Base-by-base conservation (phyloP, 495 filamentous ascomycete genomes). In the Penicillium crystallinum region DNA sequence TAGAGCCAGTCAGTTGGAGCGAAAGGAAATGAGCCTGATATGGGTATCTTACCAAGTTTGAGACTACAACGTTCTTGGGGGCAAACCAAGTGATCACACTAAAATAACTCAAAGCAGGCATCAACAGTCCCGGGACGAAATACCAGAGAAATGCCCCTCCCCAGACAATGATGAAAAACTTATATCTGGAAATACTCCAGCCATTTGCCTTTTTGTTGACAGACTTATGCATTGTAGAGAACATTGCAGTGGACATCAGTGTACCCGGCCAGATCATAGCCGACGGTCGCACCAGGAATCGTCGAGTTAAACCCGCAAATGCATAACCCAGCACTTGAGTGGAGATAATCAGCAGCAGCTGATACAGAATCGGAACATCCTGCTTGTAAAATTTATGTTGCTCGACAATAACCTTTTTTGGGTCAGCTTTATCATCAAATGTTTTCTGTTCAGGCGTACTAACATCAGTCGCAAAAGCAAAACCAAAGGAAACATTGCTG, bases 401-500 rank as follows among this genome's bases (percentile, higher is more conserved):
- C 66, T 92, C 88, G 17, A 92, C 88, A 53, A 92, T 91, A 52
- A 66, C 63, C 63, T 66, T 30, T 3, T 23, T 9, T 22, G 11
- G 14, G 21, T 58, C 22, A 58, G 51, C 27, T 34, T n/a, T 15
- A 29, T 31, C 21, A 23, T 3, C 5, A 8, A 30, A 11, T 42
- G 10, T 4, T 17, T 11, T 11, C 11, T 3, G 5, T 27, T 27
- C 23, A 7, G 17, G 40, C 25, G 9, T 17, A 53, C 63, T 44
- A 17, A 92, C 80, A 74, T 82, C 59, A 12, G 65, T 68, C 7
- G 65, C 65, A 68, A 91, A 92, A 21, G 88, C 88, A 70, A 92
- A 92, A 0, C 88, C 89, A 61, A 92, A 92, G n/a, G 88, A 89
- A 23, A 92, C 87, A 66, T 92, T 92, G 68, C 89, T 91, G 73